phyloP scores from a whole-genome alignment of 306 rosid species.

The Senna tora region DNA sequence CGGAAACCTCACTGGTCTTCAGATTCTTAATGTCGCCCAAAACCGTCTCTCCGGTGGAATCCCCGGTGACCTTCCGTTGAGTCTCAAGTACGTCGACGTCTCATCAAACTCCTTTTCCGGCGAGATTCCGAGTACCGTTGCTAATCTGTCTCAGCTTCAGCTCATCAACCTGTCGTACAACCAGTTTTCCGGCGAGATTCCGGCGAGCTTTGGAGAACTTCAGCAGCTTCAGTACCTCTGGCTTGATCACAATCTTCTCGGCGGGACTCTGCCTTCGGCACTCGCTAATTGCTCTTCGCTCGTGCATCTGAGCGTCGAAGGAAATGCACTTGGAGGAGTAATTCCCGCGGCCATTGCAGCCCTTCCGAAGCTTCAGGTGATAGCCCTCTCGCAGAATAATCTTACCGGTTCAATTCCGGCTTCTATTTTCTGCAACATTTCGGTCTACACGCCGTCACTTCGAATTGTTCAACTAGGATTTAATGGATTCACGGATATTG shows the following conservation, averaged over 20 bases:
- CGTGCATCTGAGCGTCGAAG: constrained; percentile 79
- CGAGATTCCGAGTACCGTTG: constrained; percentile 60
- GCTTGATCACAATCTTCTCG: constrained; percentile 75
- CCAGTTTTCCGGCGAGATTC: constrained; percentile 70
- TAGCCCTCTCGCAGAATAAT: constrained; percentile 72
- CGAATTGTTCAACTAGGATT: constrained; percentile 77
- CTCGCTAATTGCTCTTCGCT: constrained; percentile 83
- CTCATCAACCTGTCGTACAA: constrained; percentile 83
- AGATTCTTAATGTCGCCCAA: constrained; percentile 67
- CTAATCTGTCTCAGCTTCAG: constrained; percentile 65
- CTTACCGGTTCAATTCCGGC: constrained; percentile 80
- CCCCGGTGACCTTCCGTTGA: constrained; percentile 55
- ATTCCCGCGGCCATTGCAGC: constrained; percentile 83
- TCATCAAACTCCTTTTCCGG: constrained; percentile 83
- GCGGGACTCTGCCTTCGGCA: constrained; percentile 89
- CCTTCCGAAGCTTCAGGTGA: constrained; percentile 77
- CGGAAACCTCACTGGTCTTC: constrained; percentile 62
- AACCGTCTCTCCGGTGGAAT: constrained; percentile 74
- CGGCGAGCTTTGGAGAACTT: constrained; percentile 77
- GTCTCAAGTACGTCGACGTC: constrained; percentile 68
- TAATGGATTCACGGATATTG: constrained; percentile 77
- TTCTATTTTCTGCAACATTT: constrained; percentile 75
- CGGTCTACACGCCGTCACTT: constrained; percentile 69
- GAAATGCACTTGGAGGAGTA: constrained; percentile 75
- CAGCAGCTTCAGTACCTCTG: constrained; percentile 80